These are phyloP conservation scores for Plasmodium knowlesi DNA, from an alignment of 169 alveolate species.

Conservation along the genomic window DNA sequence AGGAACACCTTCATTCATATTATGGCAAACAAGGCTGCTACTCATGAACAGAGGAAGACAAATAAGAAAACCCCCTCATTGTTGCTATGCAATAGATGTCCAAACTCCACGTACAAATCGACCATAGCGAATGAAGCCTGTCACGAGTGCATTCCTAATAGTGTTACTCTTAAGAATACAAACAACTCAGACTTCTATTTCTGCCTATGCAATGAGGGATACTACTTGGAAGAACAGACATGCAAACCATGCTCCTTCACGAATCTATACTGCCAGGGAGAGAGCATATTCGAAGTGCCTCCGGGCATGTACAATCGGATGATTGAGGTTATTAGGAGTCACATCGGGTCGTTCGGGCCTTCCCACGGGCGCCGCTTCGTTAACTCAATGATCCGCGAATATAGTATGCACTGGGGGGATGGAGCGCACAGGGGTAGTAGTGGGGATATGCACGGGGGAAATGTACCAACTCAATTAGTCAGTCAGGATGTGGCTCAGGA, in stretches of 20 bases:
- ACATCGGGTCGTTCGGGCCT: not conserved
- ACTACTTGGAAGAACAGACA: conserved; percentile 78
- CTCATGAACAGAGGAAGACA: not conserved
- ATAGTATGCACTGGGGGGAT: conserved; percentile 8
- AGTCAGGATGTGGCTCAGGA: not conserved
- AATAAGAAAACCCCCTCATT: not conserved
- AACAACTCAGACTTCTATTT: conserved; percentile 83
- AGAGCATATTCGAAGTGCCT: conserved; percentile 43
- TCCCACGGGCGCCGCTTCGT: conserved; percentile 12
- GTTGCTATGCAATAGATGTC: conserved; percentile 79
- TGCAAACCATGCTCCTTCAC: conserved; percentile 85
- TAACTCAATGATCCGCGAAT: not conserved
- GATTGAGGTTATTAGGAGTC: not conserved
- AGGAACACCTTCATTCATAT: conserved; percentile 48
- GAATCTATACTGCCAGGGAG: conserved; percentile 86
- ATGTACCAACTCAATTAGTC: not conserved
- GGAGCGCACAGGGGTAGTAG: not conserved
- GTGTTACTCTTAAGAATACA: conserved; percentile 73
- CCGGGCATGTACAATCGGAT: conserved; percentile 9
- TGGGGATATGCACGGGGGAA: not conserved
- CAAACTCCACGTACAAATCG: conserved; percentile 81
- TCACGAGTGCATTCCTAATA: conserved; percentile 81
- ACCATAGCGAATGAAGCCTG: conserved; percentile 85
- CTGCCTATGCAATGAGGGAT: conserved; percentile 87
- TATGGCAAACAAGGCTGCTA: not conserved